phyloP scores from a whole-genome alignment of 2,329 filamentous ascomycete species.

The Sporothrix variecibatus region DNA sequence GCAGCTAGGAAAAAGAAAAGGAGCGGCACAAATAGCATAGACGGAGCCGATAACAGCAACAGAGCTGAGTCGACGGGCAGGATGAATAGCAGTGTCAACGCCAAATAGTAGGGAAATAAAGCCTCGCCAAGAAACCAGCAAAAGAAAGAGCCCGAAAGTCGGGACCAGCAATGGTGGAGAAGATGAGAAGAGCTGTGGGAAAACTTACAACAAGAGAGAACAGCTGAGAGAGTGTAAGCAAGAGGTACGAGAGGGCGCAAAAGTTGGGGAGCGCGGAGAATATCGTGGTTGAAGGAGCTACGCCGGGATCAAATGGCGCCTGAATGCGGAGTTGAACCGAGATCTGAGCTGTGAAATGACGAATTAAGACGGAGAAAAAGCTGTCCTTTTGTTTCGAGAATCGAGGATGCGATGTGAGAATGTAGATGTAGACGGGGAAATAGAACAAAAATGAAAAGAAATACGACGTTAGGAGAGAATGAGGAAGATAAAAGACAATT shows the following conservation, averaged over 20 bases:
- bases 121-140: neutral
- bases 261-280: neutral
- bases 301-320: neutral
- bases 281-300: neutral
- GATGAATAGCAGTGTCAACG: neutral
- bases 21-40: neutral
- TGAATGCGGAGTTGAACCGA: slow-evolving; percentile 11
- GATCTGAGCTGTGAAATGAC: neutral
- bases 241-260: neutral
- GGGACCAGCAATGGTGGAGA: neutral
- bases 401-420: neutral
- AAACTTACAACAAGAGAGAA: neutral
- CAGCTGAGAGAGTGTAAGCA: neutral
- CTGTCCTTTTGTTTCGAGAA: neutral
- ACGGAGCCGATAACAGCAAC: neutral
- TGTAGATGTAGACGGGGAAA: neutral
- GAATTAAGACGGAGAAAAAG: too few species aligned
- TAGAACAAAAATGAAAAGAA: neutral
- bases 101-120: neutral
- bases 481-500: neutral
- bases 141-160: neutral
- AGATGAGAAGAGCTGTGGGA: neutral
- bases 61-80: neutral
- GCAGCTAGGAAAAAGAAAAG: neutral
- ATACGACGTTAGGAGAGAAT: neutral